Conservation (phyloP, 2,329 filamentous ascomycete genomes). For the Diplocarpon mali region DNA sequence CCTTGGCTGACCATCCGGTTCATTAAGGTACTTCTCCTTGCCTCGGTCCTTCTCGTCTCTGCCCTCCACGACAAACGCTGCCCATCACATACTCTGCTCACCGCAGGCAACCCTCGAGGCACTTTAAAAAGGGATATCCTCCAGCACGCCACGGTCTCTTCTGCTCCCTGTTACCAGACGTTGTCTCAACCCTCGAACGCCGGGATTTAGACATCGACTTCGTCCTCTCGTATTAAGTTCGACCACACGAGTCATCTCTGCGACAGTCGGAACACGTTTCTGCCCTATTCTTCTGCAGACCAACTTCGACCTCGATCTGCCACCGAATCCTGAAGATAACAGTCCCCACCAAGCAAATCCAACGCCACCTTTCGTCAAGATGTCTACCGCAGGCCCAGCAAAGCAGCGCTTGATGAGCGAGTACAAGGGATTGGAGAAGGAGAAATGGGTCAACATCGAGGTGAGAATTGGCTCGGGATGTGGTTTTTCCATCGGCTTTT, state of each 20-base stretch:
- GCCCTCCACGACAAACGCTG: neutral
- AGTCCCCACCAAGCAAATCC: conserved; percentile 10
- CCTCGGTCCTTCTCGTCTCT: too few species aligned
- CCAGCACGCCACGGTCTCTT: neutral
- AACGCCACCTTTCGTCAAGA: conserved; percentile 4
- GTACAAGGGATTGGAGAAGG: conserved; percentile 68
- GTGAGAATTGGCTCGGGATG: conserved; percentile 42
- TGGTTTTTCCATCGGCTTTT: neutral
- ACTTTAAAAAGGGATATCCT: neutral
- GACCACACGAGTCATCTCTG: conserved; percentile 7
- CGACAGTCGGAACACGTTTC: neutral
- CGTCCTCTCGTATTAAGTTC: neutral
- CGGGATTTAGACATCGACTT: too few species aligned
- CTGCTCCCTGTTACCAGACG: neutral
- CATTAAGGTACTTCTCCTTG: neutral
- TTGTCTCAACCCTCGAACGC: neutral
- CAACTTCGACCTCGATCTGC: neutral
- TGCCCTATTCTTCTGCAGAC: neutral
- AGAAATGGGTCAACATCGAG: conserved; percentile 90
- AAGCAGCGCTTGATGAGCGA: conserved; percentile 85
- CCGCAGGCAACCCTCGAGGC: neutral
- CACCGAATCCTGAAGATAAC: neutral
- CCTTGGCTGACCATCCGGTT: neutral
- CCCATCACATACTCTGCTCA: neutral
- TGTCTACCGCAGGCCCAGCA: conserved; percentile 43